Evolutionary conservation across 306 rosid genomes (phyloP), one percentile per base, ranked within the genome.

Genomic region (Vigna angularis): DNA sequence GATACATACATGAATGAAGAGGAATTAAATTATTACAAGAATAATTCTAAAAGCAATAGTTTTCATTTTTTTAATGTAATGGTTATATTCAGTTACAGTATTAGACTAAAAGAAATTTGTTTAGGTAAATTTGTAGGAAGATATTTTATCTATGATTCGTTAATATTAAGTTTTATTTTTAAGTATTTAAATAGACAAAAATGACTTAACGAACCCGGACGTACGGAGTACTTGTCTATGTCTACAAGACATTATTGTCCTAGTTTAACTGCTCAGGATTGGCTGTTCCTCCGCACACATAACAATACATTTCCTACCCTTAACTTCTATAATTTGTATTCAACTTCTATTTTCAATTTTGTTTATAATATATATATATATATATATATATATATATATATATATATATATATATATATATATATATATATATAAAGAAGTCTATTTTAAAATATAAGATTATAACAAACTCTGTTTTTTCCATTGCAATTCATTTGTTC

Each of bases 161-260:
- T 44, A 42, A 42, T 36, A n/a, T 17, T 52, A 53, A 53, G 5
- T 74, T 26, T 26, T 17, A n/a, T 4, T 28, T 45, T 62, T 28
- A 40, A 52, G 62, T 53, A 17, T 53, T 72, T 6, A 22, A 53
- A 14, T 55, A 24, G 69, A 73, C 57, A 73, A 17, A 26, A 73
- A 72, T 34, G 9, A 56, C 7, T 56, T 13, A 56, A 55, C 26
- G 65, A 45, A 28, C 51, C 64, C 34, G 52, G 48, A 49, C 42
- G 18, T 24, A 55, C 49, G 74, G 82, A 44, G 36, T 20, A 70
- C 53, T 18, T 70, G 83, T 79, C 77, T 36, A 71, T 38, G 16
- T 62, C 66, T 34, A 50, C 64, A 38, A 13, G 56, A 71, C 78
- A 50, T 44, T 36, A 20, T 34, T 7, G 32, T 10, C 12, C 26